phyloP scores from a whole-genome alignment of 768 basidiomycete species.

The Tulasnella sp. region DNA sequence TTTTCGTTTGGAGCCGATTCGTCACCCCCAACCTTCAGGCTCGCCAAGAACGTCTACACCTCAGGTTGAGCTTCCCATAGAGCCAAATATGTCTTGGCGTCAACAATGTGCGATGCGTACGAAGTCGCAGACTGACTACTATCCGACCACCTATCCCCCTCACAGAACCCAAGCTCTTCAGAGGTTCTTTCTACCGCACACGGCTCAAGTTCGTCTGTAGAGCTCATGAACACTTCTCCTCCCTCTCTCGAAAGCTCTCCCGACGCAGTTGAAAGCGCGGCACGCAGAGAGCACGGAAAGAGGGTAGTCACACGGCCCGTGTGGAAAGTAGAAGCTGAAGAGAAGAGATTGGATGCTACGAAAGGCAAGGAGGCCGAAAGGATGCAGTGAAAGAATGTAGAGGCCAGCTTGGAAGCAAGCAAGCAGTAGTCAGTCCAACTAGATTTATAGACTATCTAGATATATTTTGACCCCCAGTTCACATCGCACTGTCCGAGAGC shows the following conservation, averaged over 20 bases:
- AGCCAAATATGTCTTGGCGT: constrained; percentile 82
- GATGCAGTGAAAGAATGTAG: constrained; percentile 48
- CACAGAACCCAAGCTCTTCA: constrained; percentile 1
- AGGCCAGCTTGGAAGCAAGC: constrained; percentile 10
- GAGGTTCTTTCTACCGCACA: constrained; percentile 15
- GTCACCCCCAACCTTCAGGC: constrained; percentile 23
- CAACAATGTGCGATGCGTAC: constrained; percentile 91
- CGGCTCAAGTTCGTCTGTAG: background rate
- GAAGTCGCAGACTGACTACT: constrained; percentile 64
- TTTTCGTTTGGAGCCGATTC: background rate
- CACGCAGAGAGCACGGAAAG: constrained; percentile 30
- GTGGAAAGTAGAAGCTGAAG: constrained; percentile 76
- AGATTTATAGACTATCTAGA: background rate
- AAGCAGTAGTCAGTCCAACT: background rate
- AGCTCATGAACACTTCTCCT: constrained; percentile 29
- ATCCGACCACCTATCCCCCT: constrained; percentile 40
- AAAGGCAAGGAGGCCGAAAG: constrained; percentile 68
- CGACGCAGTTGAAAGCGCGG: constrained; percentile 39
- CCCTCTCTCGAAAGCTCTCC: constrained; percentile 40
- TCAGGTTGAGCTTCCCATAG: constrained; percentile 92
- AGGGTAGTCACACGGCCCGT: constrained; percentile 54
- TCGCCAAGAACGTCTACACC: constrained; percentile 63
- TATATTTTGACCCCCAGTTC: background rate
- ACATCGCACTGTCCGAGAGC: background rate
- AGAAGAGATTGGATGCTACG: constrained; percentile 49